A percentile compares a stretch with the other conserved stretches of the same genome.
These are phyloP conservation scores for Saccharum hybrid DNA, from an alignment of 202 grass and related monocot species.

Conservation along the genomic window DNA sequence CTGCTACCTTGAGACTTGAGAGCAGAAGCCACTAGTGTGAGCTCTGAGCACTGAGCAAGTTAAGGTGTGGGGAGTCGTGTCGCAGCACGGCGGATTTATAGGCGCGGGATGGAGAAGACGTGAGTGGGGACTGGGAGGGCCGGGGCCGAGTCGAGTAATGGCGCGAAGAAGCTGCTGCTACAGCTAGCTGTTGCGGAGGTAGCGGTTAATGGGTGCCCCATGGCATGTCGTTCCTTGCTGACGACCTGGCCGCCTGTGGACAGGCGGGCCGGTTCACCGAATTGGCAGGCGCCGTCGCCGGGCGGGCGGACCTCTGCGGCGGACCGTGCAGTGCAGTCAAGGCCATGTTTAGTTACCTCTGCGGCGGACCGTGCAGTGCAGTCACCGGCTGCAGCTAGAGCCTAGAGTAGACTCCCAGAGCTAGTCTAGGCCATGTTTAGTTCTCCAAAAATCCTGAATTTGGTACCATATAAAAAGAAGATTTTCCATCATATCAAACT, in stretches of 20 bases:
- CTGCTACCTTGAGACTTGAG: too few species aligned
- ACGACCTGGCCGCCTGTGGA: background rate
- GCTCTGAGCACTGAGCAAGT: background rate
- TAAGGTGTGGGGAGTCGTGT: background rate
- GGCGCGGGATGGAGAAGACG: background rate
- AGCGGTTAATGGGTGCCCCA: slow-evolving; percentile 41
- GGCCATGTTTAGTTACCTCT: too few species aligned
- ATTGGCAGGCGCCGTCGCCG: background rate
- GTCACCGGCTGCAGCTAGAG: background rate
- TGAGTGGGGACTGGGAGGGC: background rate
- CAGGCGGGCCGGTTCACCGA: background rate
- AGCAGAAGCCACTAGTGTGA: too few species aligned
- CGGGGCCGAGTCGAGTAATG: slow-evolving; percentile 1
- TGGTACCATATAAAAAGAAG: too few species aligned
- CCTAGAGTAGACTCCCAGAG: background rate
- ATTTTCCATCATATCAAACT: too few species aligned
- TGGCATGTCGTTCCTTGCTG: slow-evolving; percentile 14
- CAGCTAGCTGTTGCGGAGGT: slow-evolving; percentile 40
- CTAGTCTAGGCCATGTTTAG: background rate
- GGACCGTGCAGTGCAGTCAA: background rate
- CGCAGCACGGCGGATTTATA: slow-evolving; percentile 50
- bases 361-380: too few species aligned
- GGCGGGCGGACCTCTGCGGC: background rate
- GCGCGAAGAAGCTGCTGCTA: background rate
- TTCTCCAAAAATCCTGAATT: too few species aligned